phyloP scores from a whole-genome alignment of 768 basidiomycete genomes.

The Lepiota subincarnata region DNA sequence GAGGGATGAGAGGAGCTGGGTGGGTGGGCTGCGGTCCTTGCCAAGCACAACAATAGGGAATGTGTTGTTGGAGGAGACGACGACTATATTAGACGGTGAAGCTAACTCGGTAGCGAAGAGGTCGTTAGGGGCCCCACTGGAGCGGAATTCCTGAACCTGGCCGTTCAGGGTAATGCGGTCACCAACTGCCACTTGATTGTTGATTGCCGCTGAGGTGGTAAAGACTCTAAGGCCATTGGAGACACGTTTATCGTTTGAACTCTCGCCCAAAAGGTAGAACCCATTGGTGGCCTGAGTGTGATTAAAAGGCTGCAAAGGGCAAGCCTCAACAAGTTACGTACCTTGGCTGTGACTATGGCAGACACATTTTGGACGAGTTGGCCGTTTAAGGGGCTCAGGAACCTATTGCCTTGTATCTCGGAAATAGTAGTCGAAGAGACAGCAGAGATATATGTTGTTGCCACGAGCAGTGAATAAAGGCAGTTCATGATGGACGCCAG shows the following conservation, averaged over 20 bases:
- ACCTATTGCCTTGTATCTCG: slow-evolving; percentile 51
- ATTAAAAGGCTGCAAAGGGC: not conserved
- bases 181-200: slow-evolving; percentile 38
- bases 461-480: slow-evolving; percentile 26
- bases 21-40: slow-evolving; percentile 49
- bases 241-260: slow-evolving; percentile 38
- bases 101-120: slow-evolving; percentile 47
- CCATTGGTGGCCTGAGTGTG: slow-evolving; percentile 37
- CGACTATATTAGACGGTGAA: slow-evolving; percentile 38
- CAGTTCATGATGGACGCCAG: slow-evolving; percentile 24
- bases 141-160: slow-evolving; percentile 48
- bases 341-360: slow-evolving; percentile 53
- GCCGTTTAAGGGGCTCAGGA: slow-evolving; percentile 41
- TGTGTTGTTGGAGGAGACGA: slow-evolving; percentile 41
- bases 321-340: slow-evolving; percentile 14
- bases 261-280: slow-evolving; percentile 45
- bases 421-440: slow-evolving; percentile 34
- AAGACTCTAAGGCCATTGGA: slow-evolving; percentile 52
- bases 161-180: slow-evolving; percentile 45
- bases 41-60: slow-evolving; percentile 50
- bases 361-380: slow-evolving; percentile 43
- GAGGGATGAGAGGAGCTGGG: slow-evolving; percentile 40
- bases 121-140: slow-evolving; percentile 37
- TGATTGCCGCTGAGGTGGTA: slow-evolving; percentile 33
- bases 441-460: slow-evolving; percentile 24